A percentile compares a stretch with the other conserved stretches of the same genome.
Conservation (phyloP, 2,329 filamentous ascomycete species). For the Colletotrichum tabaci region DNA sequence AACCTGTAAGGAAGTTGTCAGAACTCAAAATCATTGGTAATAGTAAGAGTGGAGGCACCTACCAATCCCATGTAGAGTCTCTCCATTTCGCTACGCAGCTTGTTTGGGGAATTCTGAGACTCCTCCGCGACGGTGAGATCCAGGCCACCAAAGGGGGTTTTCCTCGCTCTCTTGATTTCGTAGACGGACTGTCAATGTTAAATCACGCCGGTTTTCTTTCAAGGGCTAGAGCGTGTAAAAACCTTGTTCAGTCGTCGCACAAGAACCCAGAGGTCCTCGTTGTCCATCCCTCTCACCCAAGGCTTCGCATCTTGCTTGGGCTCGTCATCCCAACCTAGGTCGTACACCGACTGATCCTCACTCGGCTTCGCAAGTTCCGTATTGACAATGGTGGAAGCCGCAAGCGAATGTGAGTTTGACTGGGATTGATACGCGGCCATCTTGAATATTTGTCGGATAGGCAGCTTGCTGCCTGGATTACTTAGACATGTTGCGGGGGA, state of each 20-base stretch:
- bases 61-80: constrained; percentile 74
- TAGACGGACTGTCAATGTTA: constrained; percentile 55
- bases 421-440: not conserved
- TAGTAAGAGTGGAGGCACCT: accelerated
- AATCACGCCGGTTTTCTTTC: not conserved
- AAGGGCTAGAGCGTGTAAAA: not conserved
- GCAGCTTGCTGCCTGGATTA: not conserved
- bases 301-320: not conserved
- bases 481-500: not conserved
- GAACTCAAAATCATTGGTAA: too few species aligned
- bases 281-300: constrained; percentile 13
- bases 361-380: not conserved
- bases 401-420: not conserved
- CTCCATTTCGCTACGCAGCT: constrained; percentile 57
- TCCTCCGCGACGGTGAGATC: constrained; percentile 75
- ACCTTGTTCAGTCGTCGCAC: constrained; percentile 76
- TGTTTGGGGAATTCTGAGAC: constrained; percentile 63
- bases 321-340: not conserved
- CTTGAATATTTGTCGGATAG: not conserved
- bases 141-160: constrained; percentile 67
- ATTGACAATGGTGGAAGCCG: not conserved
- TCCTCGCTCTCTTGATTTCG: constrained; percentile 68
- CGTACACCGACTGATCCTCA: not conserved
- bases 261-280: constrained; percentile 71
- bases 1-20: constrained; percentile 43